These are phyloP conservation scores for Trichoderma gamsii DNA, from an alignment of 495 filamentous ascomycete genomes.

Conservation along the genomic window DNA sequence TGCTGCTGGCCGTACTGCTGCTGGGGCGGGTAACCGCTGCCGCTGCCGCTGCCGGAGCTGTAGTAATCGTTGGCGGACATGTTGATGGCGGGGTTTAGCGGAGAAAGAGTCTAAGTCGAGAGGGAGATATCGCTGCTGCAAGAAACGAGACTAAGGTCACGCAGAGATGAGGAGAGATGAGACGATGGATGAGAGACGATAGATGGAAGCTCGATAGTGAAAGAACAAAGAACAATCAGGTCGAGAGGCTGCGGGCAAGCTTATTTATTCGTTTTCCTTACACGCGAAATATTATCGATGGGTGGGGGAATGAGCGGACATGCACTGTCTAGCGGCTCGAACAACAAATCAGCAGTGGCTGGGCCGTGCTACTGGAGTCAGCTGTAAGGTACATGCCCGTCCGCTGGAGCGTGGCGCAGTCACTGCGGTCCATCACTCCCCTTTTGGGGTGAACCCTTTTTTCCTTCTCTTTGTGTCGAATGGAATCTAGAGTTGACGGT, in stretches of 20 bases:
- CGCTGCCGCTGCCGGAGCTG: conserved; percentile 9
- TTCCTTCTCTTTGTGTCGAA: neutral
- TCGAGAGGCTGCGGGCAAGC: conserved; percentile 6
- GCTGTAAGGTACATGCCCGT: neutral
- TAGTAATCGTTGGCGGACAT: conserved; percentile 15
- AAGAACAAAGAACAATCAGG: neutral
- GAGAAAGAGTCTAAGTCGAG: neutral
- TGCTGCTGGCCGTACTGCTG: conserved; percentile 4
- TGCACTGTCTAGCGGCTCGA: neutral
- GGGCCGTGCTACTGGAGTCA: neutral
- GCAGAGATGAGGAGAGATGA: neutral
- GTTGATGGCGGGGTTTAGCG: neutral
- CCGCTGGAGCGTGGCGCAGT: conserved; percentile 8
- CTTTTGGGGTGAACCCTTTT: neutral
- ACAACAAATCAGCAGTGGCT: neutral
- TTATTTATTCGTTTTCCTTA: neutral
- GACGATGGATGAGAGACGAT: too few species aligned
- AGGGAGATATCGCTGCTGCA: neutral
- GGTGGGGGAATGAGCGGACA: neutral
- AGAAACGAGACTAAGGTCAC: neutral
- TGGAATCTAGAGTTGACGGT: neutral
- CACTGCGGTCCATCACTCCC: conserved; percentile 3
- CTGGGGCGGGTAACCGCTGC: neutral
- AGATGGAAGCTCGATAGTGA: neutral
- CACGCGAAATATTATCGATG: neutral